A percentile compares a stretch with the other conserved stretches of the same genome.
These are phyloP conservation scores for Tylopilus vinaceipallidus DNA, from an alignment of 768 basidiomycete species.

Conservation along the genomic window DNA sequence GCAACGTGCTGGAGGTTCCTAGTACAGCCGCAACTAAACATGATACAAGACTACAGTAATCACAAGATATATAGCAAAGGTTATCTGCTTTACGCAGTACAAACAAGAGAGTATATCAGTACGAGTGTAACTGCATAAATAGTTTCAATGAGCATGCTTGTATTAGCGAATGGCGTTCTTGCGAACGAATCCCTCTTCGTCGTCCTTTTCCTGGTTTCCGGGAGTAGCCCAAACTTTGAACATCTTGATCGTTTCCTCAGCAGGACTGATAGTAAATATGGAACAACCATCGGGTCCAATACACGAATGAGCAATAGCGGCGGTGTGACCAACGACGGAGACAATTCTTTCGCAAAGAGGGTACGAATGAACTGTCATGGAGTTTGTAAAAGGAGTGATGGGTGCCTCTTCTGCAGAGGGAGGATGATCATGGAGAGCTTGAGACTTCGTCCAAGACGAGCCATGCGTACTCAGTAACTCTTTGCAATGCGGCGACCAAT, in stretches of 20 bases:
- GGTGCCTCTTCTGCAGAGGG: slow-evolving; percentile 23
- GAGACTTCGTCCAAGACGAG: slow-evolving; percentile 28
- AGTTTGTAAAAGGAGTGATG: slow-evolving; percentile 35
- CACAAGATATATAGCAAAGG: slow-evolving; percentile 10
- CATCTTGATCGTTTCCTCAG: slow-evolving; percentile 69
- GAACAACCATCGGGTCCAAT: slow-evolving; percentile 60
- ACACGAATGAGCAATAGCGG: slow-evolving; percentile 57
- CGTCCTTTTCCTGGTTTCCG: slow-evolving; percentile 14
- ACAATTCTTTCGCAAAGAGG: slow-evolving; percentile 51
- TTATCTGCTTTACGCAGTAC: slow-evolving; percentile 1
- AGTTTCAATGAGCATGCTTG: not conserved
- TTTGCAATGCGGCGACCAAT: slow-evolving; percentile 76
- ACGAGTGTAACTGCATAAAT: slow-evolving; percentile 6
- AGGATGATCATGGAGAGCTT: slow-evolving; percentile 16
- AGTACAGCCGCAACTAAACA: no score
- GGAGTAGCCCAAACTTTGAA: slow-evolving; percentile 60
- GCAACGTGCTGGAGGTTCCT: no score
- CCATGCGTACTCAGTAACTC: slow-evolving; percentile 85
- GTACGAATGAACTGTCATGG: slow-evolving; percentile 51
- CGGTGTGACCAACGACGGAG: slow-evolving; percentile 54
- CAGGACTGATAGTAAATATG: slow-evolving; percentile 61
- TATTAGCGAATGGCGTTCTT: slow-evolving; percentile 30
- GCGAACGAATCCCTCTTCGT: slow-evolving; percentile 20
- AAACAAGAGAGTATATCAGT: slow-evolving; percentile 8
- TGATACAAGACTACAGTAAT: slow-evolving; percentile 9